These are phyloP conservation scores for Coemansia sp. DNA, from an alignment of 371 early-diverging fungal species.

Conservation along the genomic window DNA sequence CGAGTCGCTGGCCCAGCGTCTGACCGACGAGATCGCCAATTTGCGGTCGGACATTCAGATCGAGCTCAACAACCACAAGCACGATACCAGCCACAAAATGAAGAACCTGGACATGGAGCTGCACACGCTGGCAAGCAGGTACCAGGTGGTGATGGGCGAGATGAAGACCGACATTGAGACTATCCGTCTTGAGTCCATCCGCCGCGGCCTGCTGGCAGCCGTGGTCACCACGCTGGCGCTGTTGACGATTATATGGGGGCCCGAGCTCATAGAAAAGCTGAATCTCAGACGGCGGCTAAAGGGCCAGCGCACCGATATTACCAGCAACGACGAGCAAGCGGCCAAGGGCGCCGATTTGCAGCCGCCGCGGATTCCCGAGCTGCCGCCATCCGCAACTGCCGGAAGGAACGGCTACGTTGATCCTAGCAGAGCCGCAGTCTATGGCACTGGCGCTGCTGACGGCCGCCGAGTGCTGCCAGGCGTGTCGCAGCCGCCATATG, in stretches of 20 bases:
- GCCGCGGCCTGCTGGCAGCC: conserved; percentile 62
- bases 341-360: neutral
- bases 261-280: conserved; percentile 13
- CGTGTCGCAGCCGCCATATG: neutral
- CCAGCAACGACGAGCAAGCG: neutral
- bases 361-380: neutral
- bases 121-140: conserved; percentile 83
- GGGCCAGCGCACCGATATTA: neutral
- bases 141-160: conserved; percentile 75
- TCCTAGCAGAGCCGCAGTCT: neutral
- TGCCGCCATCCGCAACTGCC: neutral
- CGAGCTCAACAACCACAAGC: conserved; percentile 87
- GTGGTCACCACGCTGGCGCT: conserved; percentile 43
- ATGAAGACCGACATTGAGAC: conserved; percentile 87
- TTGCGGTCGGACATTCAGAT: conserved; percentile 84
- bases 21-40: conserved; percentile 72
- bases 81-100: conserved; percentile 77
- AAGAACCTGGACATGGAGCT: conserved; percentile 78
- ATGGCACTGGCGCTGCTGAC: neutral
- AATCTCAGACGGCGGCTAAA: conserved; percentile 2
- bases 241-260: conserved; percentile 30
- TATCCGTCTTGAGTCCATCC: conserved; percentile 76
- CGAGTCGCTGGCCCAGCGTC: conserved; percentile 69
- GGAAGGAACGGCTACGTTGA: neutral
- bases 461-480: neutral